phyloP scores from a whole-genome alignment of 2,329 filamentous ascomycete species.

The Aspergillus latus region DNA sequence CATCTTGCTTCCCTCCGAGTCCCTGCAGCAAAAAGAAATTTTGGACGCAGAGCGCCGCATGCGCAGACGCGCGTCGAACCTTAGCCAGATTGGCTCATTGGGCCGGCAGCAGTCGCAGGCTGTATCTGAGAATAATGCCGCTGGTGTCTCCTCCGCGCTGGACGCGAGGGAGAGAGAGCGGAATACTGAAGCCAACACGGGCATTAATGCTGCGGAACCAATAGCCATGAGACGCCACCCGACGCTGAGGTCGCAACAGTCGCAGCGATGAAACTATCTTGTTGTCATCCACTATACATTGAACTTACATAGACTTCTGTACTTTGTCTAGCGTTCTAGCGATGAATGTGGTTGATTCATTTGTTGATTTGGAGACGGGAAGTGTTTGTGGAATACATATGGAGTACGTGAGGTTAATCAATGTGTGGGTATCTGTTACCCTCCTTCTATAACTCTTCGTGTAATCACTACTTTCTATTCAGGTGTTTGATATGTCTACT shows the following conservation, averaged over 20 bases:
- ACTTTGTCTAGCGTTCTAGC: no score
- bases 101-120: slow-evolving; percentile 26
- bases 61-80: slow-evolving; percentile 38
- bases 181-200: slow-evolving; percentile 9
- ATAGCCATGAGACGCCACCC: neutral
- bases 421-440: no score
- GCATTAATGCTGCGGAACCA: neutral
- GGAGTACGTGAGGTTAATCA: no score
- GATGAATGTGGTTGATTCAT: no score
- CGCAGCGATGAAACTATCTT: neutral
- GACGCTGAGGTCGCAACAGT: neutral
- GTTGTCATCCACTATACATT: neutral
- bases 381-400: no score
- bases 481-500: no score
- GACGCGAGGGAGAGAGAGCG: slow-evolving; percentile 27
- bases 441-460: no score
- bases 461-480: no score
- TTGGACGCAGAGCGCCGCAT: slow-evolving; percentile 51
- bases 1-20: slow-evolving; percentile 66
- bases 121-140: slow-evolving; percentile 18
- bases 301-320: neutral
- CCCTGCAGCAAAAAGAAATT: slow-evolving; percentile 61
- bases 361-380: no score
- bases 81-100: slow-evolving; percentile 32
- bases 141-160: slow-evolving; percentile 24